Evolutionary conservation across 257 asterid species (phyloP).

Genomic region (Salvia rosmarinus): DNA sequence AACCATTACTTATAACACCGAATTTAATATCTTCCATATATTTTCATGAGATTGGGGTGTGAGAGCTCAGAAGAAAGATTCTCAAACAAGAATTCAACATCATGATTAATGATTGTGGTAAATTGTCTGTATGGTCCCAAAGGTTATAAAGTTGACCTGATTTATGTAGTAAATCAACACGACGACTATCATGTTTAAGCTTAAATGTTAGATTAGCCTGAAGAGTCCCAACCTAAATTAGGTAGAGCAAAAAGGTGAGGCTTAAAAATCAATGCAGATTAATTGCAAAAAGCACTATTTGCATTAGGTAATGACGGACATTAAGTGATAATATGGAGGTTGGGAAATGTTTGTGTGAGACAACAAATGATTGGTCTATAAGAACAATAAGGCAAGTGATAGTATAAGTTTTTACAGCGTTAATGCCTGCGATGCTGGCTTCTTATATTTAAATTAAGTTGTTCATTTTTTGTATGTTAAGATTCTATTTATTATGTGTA

Average conservation of each 20-base stretch:
- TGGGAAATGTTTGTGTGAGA: not conserved
- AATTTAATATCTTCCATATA: too few relatives aligned
- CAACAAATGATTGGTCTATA: constrained; percentile 21
- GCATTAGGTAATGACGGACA: constrained; percentile 33
- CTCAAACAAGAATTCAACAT: too few relatives aligned
- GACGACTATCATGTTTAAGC: not conserved
- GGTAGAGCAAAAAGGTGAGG: constrained; percentile 38
- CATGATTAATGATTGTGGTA: too few relatives aligned
- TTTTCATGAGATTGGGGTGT: too few relatives aligned
- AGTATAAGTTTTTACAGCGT: not conserved
- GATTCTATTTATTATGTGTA: too few relatives aligned
- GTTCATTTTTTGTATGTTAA: too few relatives aligned
- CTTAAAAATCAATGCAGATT: constrained; percentile 19
- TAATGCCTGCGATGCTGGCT: too few relatives aligned
- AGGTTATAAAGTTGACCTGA: not conserved
- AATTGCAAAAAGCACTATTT: not conserved
- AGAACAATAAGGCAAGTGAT: constrained; percentile 18
- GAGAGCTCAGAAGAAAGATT: too few relatives aligned
- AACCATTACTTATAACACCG: too few relatives aligned
- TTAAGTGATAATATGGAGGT: constrained; percentile 31
- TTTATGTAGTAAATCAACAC: not conserved
- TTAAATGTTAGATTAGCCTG: constrained; percentile 25
- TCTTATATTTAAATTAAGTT: too few relatives aligned
- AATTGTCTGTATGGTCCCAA: too few relatives aligned
- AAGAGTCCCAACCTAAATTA: constrained; percentile 36